Evolutionary conservation across 2,329 filamentous ascomycete species (phyloP), one percentile per base, ranked within the genome.

Genomic region (Ustulina deusta): DNA sequence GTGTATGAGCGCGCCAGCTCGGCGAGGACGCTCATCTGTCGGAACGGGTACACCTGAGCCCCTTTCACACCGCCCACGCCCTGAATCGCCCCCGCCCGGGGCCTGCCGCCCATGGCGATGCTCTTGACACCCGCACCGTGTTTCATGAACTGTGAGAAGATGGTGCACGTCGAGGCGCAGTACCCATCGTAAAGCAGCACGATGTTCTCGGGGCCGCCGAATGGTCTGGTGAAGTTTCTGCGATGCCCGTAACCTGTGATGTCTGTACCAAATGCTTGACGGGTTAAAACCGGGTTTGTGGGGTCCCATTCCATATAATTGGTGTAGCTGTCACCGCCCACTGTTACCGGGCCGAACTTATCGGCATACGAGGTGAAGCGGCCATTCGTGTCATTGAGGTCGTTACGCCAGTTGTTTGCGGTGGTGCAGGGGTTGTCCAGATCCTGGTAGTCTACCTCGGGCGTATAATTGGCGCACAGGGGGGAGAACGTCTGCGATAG

Each of bases 151-250:
- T 70, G 56, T 13, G 65, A 62, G 55, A 70, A 70, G 44, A 70
- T 61, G 15, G 61, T 40, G 61, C 68, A 70, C 4, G 68, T 68
- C 36, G 68, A 70, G 9, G 65, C 68, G 48, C 68, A 70, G 40
- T 68, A 68, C 25, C 68, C 68, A 25, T 70, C 68, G n/a, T 68
- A 70, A 3, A 70, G 65, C 20, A 70, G 32, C 40, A 70, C 64
- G 34, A 70, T 60, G 40, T 70, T 64, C 40, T 69, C 68, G 20
- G 68, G 51, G 10, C 62, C 65, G 29, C 64, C 65, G 36, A 70
- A 70, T 3, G 68, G 68, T 13, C 65, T 25, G 3, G 65, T 70
- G 46, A 70, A 70, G 52, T 70, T 70, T n/a, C 13, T 56, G 32
- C 68, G 68, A 6, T 25, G 25, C 3, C 68, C 65, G 32, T 70